phyloP scores from a whole-genome alignment of 2,329 filamentous ascomycete genomes.

The Fusarium sororula region DNA sequence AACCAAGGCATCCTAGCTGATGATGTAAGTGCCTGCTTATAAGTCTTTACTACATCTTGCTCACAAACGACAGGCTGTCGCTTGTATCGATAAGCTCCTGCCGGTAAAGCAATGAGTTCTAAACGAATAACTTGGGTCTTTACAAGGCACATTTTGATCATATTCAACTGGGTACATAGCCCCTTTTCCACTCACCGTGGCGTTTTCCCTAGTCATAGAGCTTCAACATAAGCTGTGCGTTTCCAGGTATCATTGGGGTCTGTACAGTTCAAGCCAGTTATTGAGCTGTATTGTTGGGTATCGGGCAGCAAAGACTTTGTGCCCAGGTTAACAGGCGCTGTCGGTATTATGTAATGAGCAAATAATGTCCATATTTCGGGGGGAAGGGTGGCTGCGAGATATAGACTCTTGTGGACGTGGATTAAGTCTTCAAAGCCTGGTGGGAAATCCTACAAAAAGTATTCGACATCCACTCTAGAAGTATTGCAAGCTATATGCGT shows the following conservation, averaged over 20 bases:
- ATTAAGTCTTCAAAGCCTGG: slow-evolving; percentile 8
- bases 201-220: slow-evolving; percentile 30
- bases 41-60: not conserved
- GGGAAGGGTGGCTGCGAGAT: not conserved
- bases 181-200: slow-evolving; percentile 21
- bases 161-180: slow-evolving; percentile 15
- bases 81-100: slow-evolving; percentile 41
- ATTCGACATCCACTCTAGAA: slow-evolving; percentile 23
- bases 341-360: slow-evolving; percentile 32
- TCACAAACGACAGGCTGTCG: slow-evolving; percentile 36
- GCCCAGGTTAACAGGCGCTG: slow-evolving; percentile 13
- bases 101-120: slow-evolving; percentile 34
- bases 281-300: slow-evolving; percentile 26
- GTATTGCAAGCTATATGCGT: not conserved
- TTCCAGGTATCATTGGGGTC: not conserved
- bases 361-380: slow-evolving; percentile 16
- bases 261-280: slow-evolving; percentile 12
- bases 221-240: slow-evolving; percentile 1
- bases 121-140: not conserved
- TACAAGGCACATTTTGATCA: slow-evolving; percentile 24
- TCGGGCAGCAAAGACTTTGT: slow-evolving; percentile 7
- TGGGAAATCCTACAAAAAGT: slow-evolving; percentile 25
- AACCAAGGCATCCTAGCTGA: slow-evolving; percentile 65
- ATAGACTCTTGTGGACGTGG: slow-evolving; percentile 8
- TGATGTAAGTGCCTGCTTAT: slow-evolving; percentile 39